Conservation (phyloP, 257 asterid species). For the Henckelia pumila region DNA sequence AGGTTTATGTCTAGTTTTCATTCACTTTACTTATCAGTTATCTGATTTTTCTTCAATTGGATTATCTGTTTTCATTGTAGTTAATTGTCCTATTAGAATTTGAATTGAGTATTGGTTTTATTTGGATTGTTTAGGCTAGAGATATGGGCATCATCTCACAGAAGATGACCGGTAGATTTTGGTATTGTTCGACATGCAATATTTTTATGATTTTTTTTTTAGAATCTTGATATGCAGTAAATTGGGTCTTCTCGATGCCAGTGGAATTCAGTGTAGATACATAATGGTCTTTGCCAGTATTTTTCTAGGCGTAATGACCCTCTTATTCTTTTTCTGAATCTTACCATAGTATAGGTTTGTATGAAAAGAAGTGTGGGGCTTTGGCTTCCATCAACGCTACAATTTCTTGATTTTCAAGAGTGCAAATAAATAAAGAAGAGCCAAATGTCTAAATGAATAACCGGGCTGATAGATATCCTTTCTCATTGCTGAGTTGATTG, state of each 20-base stretch:
- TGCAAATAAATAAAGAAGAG: too few relatives aligned
- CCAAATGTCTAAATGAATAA: background rate
- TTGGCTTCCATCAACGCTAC: background rate
- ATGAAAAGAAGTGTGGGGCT: background rate
- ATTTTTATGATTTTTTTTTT: background rate
- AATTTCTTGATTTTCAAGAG: background rate
- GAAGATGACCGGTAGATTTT: background rate
- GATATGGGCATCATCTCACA: too few relatives aligned
- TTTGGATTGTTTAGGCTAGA: background rate
- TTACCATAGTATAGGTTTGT: background rate
- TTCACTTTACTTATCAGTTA: background rate
- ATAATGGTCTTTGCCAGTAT: background rate
- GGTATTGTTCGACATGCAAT: background rate
- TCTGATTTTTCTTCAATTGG: background rate
- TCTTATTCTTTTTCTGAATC: background rate
- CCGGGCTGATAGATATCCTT: background rate
- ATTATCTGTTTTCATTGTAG: background rate
- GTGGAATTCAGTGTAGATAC: background rate
- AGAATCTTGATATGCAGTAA: too few relatives aligned
- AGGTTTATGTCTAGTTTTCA: background rate
- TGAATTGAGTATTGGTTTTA: background rate
- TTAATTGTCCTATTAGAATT: too few relatives aligned
- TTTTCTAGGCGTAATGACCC: background rate
- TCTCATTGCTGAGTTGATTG: background rate
- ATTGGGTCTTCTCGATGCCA: too few relatives aligned